Base-by-base conservation (phyloP, 1,139 yeast genomes). In the Candida tetrigidarum region DNA sequence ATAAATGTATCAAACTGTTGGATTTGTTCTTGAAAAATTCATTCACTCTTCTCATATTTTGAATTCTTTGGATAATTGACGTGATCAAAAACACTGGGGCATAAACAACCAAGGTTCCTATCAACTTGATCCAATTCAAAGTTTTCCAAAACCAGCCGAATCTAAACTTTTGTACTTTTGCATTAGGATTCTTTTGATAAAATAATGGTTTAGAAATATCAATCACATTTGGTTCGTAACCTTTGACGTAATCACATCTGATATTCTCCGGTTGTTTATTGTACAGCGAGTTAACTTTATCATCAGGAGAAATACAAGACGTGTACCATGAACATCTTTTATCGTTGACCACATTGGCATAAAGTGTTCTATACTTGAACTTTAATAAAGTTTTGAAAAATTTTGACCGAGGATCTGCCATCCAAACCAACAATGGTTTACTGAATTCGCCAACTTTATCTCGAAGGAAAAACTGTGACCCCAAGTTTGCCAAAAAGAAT, bases 301-400 rank as follows among this genome's bases (percentile, higher is more conserved):
- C 95, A 16, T 68, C 66, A 9, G 67, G 58, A 2, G 86, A 78
- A 26, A 86, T 85, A 2, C 87, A 86, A 0, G 96, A 74, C 0
- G 96, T 88, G 75, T 86, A 88, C 84, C 89, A 89, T 25, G 87
- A 78, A 4, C 95, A 83, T 53, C 96, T 76, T 54, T 81, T 83
- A 64, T 89, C 96, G 52, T 88, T 86, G 48, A 86, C 77, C 34
- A 85, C 76, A 62, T 89, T 89, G 4, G 93, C 86, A 58, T 89
- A 89, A 45, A 88, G 63, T 1, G 83, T 63, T 43, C 74, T 70
- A 49, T 78, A 59, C 46, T 72, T 67, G 64, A 89, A 89, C 29
- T 50, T 46, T 26, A 67, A 55, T 45, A 89, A 69, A 0, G 82
- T 86, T 53, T 73, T 71, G 60, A 65, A 79, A 58, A 87, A 89